phyloP scores from a whole-genome alignment of 2,329 filamentous ascomycete species.

The Fusarium sp. region DNA sequence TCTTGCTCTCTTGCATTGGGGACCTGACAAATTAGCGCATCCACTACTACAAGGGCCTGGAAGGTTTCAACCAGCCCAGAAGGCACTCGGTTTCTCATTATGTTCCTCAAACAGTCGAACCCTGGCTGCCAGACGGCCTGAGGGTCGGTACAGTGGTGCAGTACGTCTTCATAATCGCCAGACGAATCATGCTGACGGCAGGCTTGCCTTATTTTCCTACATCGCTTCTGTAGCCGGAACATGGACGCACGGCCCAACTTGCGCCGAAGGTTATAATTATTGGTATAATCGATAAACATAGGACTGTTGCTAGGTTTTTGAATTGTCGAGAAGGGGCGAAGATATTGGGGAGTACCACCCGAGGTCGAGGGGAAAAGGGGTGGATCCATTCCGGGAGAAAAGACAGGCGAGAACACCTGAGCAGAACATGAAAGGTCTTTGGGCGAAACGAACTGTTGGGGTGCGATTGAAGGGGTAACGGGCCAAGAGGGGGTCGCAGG shows the following conservation, averaged over 20 bases:
- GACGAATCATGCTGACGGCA: slow-evolving; percentile 9
- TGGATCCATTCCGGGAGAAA: neutral
- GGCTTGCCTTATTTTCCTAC: slow-evolving; percentile 14
- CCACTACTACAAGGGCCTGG: slow-evolving; percentile 40
- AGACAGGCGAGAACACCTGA: slow-evolving; percentile 3
- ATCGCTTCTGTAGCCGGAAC: slow-evolving; percentile 25
- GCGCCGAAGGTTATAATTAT: slow-evolving; percentile 19
- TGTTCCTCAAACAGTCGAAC: slow-evolving; percentile 31
- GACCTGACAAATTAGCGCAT: slow-evolving; percentile 38
- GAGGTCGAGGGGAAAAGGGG: neutral
- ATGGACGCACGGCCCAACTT: slow-evolving; percentile 25
- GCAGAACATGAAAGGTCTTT: slow-evolving; percentile 5
- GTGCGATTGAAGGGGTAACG: neutral
- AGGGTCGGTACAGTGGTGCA: slow-evolving; percentile 12
- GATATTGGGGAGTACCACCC: neutral
- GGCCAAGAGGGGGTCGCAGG: neutral
- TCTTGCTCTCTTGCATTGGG: slow-evolving; percentile 12
- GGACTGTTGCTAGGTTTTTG: neutral
- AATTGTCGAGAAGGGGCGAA: neutral
- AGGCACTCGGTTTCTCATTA: slow-evolving; percentile 36
- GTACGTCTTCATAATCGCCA: slow-evolving; percentile 13
- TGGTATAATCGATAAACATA: slow-evolving; percentile 29
- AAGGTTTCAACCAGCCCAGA: slow-evolving; percentile 28
- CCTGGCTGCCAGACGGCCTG: slow-evolving; percentile 30
- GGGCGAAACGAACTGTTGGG: neutral